A percentile compares a stretch with the other conserved stretches of the same genome.
Conservation (phyloP, 2,329 filamentous ascomycete genomes). For the Talaromyces rugulosus region DNA sequence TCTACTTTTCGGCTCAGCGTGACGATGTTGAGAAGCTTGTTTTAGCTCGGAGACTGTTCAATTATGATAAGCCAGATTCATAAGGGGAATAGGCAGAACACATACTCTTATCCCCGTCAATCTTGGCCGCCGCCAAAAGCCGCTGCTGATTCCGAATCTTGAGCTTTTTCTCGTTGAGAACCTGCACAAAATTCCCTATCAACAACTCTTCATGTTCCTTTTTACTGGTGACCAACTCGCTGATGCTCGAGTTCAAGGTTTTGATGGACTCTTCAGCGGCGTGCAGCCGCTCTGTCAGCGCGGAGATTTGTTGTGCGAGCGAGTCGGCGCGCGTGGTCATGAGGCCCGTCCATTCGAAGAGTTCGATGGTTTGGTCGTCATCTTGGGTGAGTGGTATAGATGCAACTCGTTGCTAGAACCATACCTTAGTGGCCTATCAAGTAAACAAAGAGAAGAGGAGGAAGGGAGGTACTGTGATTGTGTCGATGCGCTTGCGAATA, state of each 20-base stretch:
- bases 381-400: constrained; percentile 49
- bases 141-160: constrained; percentile 62
- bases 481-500: constrained; percentile 41
- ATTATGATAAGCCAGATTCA: background rate
- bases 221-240: constrained; percentile 56
- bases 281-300: constrained; percentile 36
- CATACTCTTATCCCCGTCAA: constrained; percentile 37
- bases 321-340: constrained; percentile 42
- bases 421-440: constrained; percentile 15
- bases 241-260: constrained; percentile 51
- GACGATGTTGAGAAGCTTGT: constrained; percentile 11
- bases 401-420: constrained; percentile 49
- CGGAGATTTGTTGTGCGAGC: constrained; percentile 40
- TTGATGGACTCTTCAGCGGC: constrained; percentile 48
- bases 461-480: constrained; percentile 42
- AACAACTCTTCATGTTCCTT: constrained; percentile 54
- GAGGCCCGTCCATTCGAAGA: constrained; percentile 54
- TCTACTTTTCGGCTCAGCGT: constrained; percentile 15
- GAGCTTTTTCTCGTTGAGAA: constrained; percentile 61
- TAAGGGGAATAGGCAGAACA: background rate
- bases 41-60: constrained; percentile 23
- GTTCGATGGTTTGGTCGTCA: constrained; percentile 52
- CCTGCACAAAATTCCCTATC: constrained; percentile 53
- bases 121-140: constrained; percentile 48
- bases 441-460: constrained; percentile 4